Conservation (phyloP, 805 yeast species). For the Maudiozyma bulderi region DNA sequence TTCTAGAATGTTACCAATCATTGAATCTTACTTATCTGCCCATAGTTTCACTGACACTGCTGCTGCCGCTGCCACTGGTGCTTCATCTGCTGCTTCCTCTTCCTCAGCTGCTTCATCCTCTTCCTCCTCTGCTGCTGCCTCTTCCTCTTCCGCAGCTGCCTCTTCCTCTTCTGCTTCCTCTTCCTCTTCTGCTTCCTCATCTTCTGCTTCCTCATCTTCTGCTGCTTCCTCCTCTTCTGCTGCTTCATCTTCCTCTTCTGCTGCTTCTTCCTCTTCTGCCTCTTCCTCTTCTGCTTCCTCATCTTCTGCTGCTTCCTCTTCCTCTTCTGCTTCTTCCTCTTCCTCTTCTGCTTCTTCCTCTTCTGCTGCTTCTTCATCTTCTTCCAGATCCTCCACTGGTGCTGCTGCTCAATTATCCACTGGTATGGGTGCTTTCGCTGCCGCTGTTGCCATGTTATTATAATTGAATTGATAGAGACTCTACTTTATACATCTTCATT, state of each 20-base stretch:
- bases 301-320: constrained; percentile 4
- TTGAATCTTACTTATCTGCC: constrained; percentile 11
- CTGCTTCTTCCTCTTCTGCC: constrained; percentile 7
- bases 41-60: constrained; percentile 9
- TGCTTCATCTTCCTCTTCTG: constrained; percentile 6
- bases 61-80: constrained; percentile 5
- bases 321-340: constrained; percentile 2
- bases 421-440: constrained; percentile 14
- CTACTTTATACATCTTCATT: neutral
- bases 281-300: constrained; percentile 4
- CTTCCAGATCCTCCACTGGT: constrained; percentile 3
- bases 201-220: constrained; percentile 6
- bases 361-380: constrained; percentile 4
- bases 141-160: constrained; percentile 4
- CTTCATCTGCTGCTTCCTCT: constrained; percentile 6
- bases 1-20: constrained; percentile 18
- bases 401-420: constrained; percentile 8
- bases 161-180: constrained; percentile 5
- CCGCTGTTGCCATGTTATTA: constrained; percentile 15
- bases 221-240: constrained; percentile 3
- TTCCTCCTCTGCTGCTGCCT: constrained; percentile 6
- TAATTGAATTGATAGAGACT: constrained; percentile 5
- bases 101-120: constrained; percentile 7
- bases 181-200: constrained; percentile 5
- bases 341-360: neutral